Evolutionary conservation across 495 filamentous ascomycete genomes (phyloP).

Genomic region (Ramalina peruviana): DNA sequence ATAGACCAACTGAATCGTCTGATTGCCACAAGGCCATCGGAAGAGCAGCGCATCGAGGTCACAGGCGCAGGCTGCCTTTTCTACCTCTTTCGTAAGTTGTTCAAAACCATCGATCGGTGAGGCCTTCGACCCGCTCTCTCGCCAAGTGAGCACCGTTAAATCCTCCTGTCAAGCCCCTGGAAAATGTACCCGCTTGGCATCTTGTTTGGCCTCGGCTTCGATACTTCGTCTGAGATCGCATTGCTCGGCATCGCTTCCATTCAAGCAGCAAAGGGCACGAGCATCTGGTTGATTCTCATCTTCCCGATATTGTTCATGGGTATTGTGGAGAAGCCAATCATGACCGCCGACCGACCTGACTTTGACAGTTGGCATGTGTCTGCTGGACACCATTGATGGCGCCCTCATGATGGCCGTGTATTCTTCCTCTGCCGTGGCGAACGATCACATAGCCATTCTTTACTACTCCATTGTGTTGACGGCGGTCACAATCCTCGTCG

Average conservation of each 20-base stretch:
- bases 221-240: constrained; percentile 90
- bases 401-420: constrained; percentile 94
- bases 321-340: constrained; percentile 21
- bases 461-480: constrained; percentile 93
- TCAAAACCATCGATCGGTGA: constrained; percentile 65
- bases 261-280: constrained; percentile 70
- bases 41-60: constrained; percentile 47
- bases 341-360: neutral
- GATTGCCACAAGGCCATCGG: constrained; percentile 33
- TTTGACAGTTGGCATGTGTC: constrained; percentile 64
- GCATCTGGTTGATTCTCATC: constrained; percentile 87
- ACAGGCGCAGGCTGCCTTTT: constrained; percentile 67
- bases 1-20: constrained; percentile 51
- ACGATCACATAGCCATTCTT: constrained; percentile 71
- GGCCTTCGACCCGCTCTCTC: neutral
- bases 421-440: constrained; percentile 55
- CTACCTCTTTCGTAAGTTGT: constrained; percentile 56
- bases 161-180: constrained; percentile 48
- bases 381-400: constrained; percentile 80
- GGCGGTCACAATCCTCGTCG: constrained; percentile 73
- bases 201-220: constrained; percentile 87
- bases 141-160: constrained; percentile 1
- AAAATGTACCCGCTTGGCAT: constrained; percentile 94
- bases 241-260: constrained; percentile 80
- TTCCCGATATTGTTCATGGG: constrained; percentile 85